Base-by-base conservation (phyloP, 768 basidiomycete genomes). In the Trametes villosa region DNA sequence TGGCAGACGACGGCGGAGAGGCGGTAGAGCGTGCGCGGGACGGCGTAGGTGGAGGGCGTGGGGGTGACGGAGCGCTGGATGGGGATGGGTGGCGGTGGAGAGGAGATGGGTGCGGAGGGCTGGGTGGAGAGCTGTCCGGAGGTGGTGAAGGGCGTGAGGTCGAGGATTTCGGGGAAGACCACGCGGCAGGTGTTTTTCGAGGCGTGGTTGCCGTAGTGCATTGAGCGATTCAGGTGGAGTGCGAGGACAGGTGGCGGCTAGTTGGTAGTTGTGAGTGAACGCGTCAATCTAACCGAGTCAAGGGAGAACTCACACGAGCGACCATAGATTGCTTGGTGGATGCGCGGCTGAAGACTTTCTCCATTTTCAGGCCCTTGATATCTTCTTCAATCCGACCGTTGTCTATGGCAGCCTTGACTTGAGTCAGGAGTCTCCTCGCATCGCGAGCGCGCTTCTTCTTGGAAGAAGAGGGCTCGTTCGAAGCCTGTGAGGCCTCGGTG, bases 321-420 rank as follows among this genome's bases (percentile, higher is more conserved):
- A 94, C 83, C 88, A 96, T 94, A n/a, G 90, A 88, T 71, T 92
- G 92, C 72, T 94, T 94, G 20, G 91, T 94, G 7, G 89, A 92
- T 20, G 87, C 85, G 53, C 80, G 79, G 65, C 89, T 89, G 46
- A 85, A 74, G 1, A 91, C 87, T 69, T 86, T 88, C 75, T 95
- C 92, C 65, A 96, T 77, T 66, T 84, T 85, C 57, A 96, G 79
- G 27, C 89, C 93, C 65, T 87, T 88, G 52, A 95, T 73, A 53
- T 94, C 91, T 57, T 94, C 90, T 74, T 96, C 92, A 18, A 95
- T 86, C 27, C 91, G 78, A 1, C 88, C 88, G 62, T 91, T 84
- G 2, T 88, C 83, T 27, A 97, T 68, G 8, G 88, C 87, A 4
- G 77, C 74, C 67, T 82, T 78, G 6, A 98, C 81, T 40, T 81